phyloP scores from a whole-genome alignment of 306 rosid species.

The Prinsepia uniflora region DNA sequence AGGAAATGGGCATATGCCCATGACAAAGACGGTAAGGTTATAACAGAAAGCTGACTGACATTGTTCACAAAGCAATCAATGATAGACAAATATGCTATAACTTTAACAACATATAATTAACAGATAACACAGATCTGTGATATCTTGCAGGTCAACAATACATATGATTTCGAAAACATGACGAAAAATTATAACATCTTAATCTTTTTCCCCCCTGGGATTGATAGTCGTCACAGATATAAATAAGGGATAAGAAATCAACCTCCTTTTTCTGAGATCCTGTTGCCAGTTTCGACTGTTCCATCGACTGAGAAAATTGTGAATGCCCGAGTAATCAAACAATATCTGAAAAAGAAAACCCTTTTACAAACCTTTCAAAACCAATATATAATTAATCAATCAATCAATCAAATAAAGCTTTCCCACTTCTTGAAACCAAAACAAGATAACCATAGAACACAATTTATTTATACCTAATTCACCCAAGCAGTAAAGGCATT shows the following conservation, averaged over 20 bases:
- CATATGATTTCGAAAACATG: not conserved
- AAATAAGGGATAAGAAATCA: conserved; percentile 28
- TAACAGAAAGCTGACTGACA: not conserved
- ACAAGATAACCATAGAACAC: conserved; percentile 12
- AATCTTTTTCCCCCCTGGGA: not conserved
- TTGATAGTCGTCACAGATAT: conserved; percentile 1
- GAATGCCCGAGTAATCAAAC: conserved; percentile 39
- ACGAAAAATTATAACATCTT: not conserved
- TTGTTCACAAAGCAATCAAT: not conserved
- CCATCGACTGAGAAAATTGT: conserved; percentile 42
- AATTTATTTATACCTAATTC: conserved; percentile 27
- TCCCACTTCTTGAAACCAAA: not conserved
- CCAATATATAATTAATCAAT: conserved; percentile 20
- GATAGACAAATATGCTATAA: not conserved
- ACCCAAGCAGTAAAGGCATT: conserved; percentile 34
- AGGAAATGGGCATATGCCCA: not conserved
- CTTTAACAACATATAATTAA: not conserved
- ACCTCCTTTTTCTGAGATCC: conserved; percentile 64
- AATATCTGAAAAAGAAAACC: conserved; percentile 41
- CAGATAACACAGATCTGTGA: conserved; percentile 14
- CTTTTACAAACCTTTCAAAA: conserved; percentile 11
- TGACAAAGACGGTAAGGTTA: not conserved
- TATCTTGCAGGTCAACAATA: not conserved
- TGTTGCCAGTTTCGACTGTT: conserved; percentile 46
- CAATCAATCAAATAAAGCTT: conserved; percentile 22